These are phyloP conservation scores for Xylariaceae sp. DNA, from an alignment of 2,329 filamentous ascomycete species.

Conservation along the genomic window DNA sequence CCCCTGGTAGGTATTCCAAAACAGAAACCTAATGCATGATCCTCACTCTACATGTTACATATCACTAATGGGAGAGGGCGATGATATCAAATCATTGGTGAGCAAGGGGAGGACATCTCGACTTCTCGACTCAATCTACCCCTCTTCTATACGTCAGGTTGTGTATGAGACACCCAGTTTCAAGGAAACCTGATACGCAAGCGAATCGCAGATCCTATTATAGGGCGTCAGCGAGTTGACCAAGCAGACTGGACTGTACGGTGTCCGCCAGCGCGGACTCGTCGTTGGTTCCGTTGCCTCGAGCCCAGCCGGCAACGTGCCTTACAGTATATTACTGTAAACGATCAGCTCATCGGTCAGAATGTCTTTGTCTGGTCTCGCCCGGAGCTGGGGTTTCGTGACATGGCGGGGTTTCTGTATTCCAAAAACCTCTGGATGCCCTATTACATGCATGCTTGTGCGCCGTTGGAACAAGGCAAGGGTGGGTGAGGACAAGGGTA, in stretches of 20 bases:
- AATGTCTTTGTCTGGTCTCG: conserved; percentile 2
- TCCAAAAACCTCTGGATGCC: conserved; percentile 1
- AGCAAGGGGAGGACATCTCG: conserved; percentile 5
- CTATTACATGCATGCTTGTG: neutral
- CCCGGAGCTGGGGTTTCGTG: conserved; percentile 12
- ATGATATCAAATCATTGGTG: conserved; percentile 15
- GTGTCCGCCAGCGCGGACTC: conserved; percentile 13
- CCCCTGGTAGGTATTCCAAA: neutral
- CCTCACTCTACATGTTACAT: conserved; percentile 8
- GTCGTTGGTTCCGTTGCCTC: neutral
- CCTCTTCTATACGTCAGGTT: neutral
- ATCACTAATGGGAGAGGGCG: neutral
- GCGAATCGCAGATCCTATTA: conserved; percentile 16
- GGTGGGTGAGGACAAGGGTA: conserved; percentile 1
- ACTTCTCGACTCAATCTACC: neutral
- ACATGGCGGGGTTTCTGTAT: conserved; percentile 14
- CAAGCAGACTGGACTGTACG: conserved; percentile 15
- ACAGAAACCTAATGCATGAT: conserved; percentile 14
- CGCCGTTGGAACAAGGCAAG: conserved; percentile 13
- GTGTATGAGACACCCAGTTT: neutral
- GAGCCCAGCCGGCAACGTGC: conserved; percentile 11
- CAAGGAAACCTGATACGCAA: conserved; percentile 7
- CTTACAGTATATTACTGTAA: conserved; percentile 14
- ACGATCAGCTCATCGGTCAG: neutral
- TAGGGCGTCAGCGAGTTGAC: conserved; percentile 16